Conservation (phyloP, 257 asterid genomes). For the Knoxia roxburghii region DNA sequence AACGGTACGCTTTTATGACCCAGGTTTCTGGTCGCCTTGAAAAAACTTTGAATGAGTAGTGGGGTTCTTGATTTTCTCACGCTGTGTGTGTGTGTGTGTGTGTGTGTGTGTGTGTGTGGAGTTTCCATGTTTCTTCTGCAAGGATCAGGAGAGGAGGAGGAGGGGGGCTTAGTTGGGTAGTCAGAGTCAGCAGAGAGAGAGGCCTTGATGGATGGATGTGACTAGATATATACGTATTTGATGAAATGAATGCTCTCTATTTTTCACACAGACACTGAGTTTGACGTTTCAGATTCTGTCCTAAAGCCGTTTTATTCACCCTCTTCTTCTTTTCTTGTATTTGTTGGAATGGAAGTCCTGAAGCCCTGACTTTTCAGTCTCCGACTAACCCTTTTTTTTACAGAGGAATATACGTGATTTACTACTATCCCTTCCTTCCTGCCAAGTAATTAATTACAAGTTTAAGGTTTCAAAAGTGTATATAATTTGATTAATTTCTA, state of each 20-base stretch:
- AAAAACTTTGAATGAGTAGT: neutral
- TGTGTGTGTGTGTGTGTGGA: too few species aligned
- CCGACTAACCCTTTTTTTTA: too few species aligned
- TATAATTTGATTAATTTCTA: too few species aligned
- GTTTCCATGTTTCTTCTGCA: too few species aligned
- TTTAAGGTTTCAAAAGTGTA: too few species aligned
- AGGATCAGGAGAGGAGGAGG: neutral
- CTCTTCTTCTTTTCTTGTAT: neutral
- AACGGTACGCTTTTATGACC: neutral
- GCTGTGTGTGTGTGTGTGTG: too few species aligned
- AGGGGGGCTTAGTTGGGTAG: neutral
- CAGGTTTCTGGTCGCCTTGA: neutral
- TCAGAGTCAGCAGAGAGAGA: neutral
- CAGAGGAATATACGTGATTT: too few species aligned
- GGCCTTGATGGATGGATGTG: slow-evolving; percentile 16
- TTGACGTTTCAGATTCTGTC: slow-evolving; percentile 32
- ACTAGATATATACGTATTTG: too few species aligned
- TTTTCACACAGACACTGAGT: slow-evolving; percentile 13
- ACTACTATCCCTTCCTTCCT: too few species aligned
- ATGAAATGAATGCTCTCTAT: slow-evolving; percentile 16
- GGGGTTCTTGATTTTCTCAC: neutral
- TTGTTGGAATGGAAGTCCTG: too few species aligned
- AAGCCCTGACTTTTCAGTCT: too few species aligned
- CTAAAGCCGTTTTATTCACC: slow-evolving; percentile 7
- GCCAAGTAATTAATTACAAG: too few species aligned